Conservation (phyloP, 2,329 filamentous ascomycete genomes). For the Xylaria arbuscula region DNA sequence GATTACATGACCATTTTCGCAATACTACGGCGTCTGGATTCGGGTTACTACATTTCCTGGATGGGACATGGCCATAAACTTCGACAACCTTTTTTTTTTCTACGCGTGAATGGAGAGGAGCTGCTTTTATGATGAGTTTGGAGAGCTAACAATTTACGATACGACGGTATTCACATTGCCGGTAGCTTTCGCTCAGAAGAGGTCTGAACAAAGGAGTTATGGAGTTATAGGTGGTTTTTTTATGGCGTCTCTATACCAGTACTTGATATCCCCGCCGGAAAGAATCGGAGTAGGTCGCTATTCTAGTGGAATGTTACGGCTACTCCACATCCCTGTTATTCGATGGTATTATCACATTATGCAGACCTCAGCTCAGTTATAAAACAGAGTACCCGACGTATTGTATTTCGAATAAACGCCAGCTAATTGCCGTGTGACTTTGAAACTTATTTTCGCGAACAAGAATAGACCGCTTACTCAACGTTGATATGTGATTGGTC, state of each 20-base stretch:
- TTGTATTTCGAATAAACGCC: conserved; percentile 2
- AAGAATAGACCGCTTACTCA: neutral
- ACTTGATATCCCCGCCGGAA: conserved; percentile 34
- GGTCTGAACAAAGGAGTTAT: conserved; percentile 24
- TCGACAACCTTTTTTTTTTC: conserved; percentile 37
- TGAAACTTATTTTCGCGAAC: neutral
- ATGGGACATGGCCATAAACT: conserved; percentile 45
- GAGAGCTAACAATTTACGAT: conserved; percentile 40
- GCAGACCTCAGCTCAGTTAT: conserved; percentile 28
- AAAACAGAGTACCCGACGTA: conserved; percentile 21
- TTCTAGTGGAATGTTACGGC: conserved; percentile 18
- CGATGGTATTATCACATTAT: conserved; percentile 28
- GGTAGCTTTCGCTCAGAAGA: conserved; percentile 12
- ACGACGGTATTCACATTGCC: conserved; percentile 40
- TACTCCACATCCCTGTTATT: conserved; percentile 11
- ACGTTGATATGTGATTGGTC: neutral
- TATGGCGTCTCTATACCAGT: conserved; percentile 34
- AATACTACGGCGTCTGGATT: conserved; percentile 51
- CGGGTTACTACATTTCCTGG: conserved; percentile 46
- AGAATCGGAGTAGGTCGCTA: conserved; percentile 18
- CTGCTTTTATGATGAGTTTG: conserved; percentile 36
- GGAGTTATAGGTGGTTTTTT: conserved; percentile 32
- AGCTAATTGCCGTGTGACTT: neutral
- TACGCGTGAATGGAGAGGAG: conserved; percentile 37
- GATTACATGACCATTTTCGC: conserved; percentile 48